Conservation (phyloP, 129 eudicot genomes). For the Centella asiatica region DNA sequence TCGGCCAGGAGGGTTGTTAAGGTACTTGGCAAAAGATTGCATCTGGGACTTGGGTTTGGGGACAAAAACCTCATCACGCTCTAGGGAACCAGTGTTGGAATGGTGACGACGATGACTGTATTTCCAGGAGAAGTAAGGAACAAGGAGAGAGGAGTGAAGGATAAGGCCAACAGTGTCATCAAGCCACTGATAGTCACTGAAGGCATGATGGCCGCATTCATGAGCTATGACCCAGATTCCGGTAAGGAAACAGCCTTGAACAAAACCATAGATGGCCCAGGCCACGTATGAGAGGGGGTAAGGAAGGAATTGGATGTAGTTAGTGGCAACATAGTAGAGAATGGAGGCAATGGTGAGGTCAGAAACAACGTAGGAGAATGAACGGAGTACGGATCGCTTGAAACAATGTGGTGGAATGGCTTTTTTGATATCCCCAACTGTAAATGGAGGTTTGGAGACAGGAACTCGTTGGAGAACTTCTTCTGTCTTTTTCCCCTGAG, state of each 20-base stretch:
- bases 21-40: constrained; percentile 10
- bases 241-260: constrained; percentile 17
- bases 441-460: constrained; percentile 34
- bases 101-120: constrained; percentile 20
- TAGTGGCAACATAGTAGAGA: constrained; percentile 16
- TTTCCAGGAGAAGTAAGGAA: constrained; percentile 23
- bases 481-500: constrained; percentile 9
- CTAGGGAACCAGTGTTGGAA: constrained; percentile 14
- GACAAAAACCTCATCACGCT: constrained; percentile 21
- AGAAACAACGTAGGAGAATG: constrained; percentile 19
- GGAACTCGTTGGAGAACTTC: constrained; percentile 35
- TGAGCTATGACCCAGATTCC: constrained; percentile 21
- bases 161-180: constrained; percentile 20
- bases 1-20: constrained; percentile 21
- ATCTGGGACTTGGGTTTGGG: constrained; percentile 14
- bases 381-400: constrained; percentile 37
- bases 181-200: constrained; percentile 22
- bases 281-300: constrained; percentile 12
- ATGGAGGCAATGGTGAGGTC: constrained; percentile 12
- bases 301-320: constrained; percentile 19
- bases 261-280: constrained; percentile 16
- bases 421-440: constrained; percentile 35
- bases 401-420: constrained; percentile 47
- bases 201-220: constrained; percentile 24
- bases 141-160: constrained; percentile 21